These are phyloP conservation scores for Funneliformis geosporum DNA, from an alignment of 192 early-diverging fungal species.

Conservation along the genomic window DNA sequence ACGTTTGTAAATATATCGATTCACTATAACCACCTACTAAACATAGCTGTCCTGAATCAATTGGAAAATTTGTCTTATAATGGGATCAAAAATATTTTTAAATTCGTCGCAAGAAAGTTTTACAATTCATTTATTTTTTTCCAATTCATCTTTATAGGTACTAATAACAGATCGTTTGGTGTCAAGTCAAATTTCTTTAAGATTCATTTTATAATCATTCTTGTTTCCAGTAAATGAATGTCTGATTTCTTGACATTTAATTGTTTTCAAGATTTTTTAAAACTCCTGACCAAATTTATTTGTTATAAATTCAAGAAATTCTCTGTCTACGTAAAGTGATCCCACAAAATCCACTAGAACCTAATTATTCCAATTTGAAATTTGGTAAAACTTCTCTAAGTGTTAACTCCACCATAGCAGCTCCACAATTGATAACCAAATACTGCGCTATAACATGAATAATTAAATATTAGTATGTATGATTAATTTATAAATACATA, in stretches of 20 bases:
- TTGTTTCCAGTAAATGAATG: not conserved
- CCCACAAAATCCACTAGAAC: constrained; percentile 18
- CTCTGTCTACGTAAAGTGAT: constrained; percentile 2
- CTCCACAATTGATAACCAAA: constrained; percentile 32
- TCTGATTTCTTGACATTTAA: not conserved
- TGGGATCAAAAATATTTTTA: constrained; percentile 51
- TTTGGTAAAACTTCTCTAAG: constrained; percentile 3
- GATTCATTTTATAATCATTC: not conserved
- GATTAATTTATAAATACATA: too few species aligned
- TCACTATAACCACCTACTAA: constrained; percentile 54
- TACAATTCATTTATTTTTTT: constrained; percentile 8
- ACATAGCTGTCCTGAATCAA: constrained; percentile 55
- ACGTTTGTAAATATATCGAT: constrained; percentile 47
- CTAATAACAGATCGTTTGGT: not conserved
- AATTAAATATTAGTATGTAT: not conserved
- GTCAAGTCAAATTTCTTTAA: not conserved
- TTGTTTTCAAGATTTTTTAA: constrained; percentile 1
- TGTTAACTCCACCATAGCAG: constrained; percentile 39
- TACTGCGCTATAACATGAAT: constrained; percentile 7
- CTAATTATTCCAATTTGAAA: not conserved
- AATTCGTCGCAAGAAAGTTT: not conserved
- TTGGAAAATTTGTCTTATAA: constrained; percentile 40
- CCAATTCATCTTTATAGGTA: not conserved
- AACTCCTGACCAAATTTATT: not conserved
- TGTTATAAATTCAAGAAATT: constrained; percentile 13